Conservation (phyloP, 179 eudicot species). For the Camellia oleifera region DNA sequence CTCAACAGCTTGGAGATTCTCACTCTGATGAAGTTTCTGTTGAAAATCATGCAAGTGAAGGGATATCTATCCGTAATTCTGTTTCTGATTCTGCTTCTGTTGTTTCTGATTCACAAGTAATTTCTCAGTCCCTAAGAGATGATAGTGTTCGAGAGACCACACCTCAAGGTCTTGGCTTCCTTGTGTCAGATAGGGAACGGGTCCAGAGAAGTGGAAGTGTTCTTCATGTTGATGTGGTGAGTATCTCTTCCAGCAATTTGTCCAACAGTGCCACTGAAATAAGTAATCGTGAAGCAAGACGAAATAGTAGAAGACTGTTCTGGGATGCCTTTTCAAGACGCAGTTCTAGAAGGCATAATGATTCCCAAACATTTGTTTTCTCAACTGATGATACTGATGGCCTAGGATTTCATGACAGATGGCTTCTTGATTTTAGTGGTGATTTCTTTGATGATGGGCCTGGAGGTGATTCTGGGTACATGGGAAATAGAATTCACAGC, state of each 20-base stretch:
- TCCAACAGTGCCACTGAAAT: conserved; percentile 45
- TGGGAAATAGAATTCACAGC: conserved; percentile 42
- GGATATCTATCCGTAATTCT: conserved; percentile 19
- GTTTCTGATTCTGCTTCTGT: conserved; percentile 30
- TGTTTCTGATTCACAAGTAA: conserved; percentile 33
- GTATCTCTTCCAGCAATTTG: conserved; percentile 48
- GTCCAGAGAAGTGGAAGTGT: conserved; percentile 32
- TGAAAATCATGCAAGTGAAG: conserved; percentile 35
- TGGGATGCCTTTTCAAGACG: conserved; percentile 78
- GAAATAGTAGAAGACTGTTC: conserved; percentile 60
- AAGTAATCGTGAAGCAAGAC: conserved; percentile 50
- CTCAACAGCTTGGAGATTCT: conserved; percentile 24
- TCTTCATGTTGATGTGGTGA: conserved; percentile 54
- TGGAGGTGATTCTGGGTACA: conserved; percentile 44
- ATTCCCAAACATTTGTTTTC: conserved; percentile 48
- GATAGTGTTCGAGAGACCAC: conserved; percentile 30
- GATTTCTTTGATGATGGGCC: conserved; percentile 46
- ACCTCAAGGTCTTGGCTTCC: conserved; percentile 40
- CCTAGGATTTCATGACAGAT: conserved; percentile 62
- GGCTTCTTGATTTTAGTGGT: conserved; percentile 69
- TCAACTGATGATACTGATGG: conserved; percentile 52
- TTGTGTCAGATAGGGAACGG: conserved; percentile 41
- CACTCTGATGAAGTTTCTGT: conserved; percentile 23
- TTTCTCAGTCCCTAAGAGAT: conserved; percentile 32
- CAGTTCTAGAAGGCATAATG: conserved; percentile 57